Conservation (phyloP, 2,329 filamentous ascomycete species). For the Alternaria brassicicola region DNA sequence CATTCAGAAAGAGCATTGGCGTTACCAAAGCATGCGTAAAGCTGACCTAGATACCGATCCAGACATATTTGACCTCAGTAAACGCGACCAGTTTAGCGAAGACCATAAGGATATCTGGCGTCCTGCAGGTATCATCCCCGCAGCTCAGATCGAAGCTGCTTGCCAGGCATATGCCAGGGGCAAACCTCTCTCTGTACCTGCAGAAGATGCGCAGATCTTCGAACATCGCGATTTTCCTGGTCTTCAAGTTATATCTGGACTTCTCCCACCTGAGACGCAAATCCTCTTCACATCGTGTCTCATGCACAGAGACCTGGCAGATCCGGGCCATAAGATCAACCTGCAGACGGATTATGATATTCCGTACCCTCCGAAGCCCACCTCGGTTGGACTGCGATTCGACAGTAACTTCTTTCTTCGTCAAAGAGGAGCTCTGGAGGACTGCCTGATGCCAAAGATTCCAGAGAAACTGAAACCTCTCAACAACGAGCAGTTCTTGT, state of each 20-base stretch:
- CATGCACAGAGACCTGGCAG: conserved; percentile 77
- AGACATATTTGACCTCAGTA: conserved; percentile 52
- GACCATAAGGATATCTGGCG: conserved; percentile 38
- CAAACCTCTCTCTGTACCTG: conserved; percentile 23
- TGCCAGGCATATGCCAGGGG: conserved; percentile 43
- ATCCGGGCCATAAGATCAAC: conserved; percentile 81
- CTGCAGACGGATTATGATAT: conserved; percentile 80
- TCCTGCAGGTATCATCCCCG: conserved; percentile 35
- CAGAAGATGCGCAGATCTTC: conserved; percentile 40
- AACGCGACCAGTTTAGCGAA: conserved; percentile 41
- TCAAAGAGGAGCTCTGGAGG: conserved; percentile 32
- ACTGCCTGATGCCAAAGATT: conserved; percentile 65
- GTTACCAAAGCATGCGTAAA: conserved; percentile 65
- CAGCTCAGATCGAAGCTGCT: conserved; percentile 36
- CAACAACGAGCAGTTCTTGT: conserved; percentile 72
- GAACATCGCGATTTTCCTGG: conserved; percentile 54
- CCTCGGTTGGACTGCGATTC: conserved; percentile 42
- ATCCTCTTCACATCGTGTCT: conserved; percentile 72
- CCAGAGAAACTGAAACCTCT: conserved; percentile 74
- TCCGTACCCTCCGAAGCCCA: conserved; percentile 59
- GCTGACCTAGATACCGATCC: conserved; percentile 58
- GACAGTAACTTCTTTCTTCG: conserved; percentile 44
- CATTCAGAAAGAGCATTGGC: conserved; percentile 45
- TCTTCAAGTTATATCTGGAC: conserved; percentile 74
- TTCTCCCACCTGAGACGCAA: conserved; percentile 77